Base-by-base conservation (phyloP, 768 basidiomycete species). In the Lactarius tabidus region DNA sequence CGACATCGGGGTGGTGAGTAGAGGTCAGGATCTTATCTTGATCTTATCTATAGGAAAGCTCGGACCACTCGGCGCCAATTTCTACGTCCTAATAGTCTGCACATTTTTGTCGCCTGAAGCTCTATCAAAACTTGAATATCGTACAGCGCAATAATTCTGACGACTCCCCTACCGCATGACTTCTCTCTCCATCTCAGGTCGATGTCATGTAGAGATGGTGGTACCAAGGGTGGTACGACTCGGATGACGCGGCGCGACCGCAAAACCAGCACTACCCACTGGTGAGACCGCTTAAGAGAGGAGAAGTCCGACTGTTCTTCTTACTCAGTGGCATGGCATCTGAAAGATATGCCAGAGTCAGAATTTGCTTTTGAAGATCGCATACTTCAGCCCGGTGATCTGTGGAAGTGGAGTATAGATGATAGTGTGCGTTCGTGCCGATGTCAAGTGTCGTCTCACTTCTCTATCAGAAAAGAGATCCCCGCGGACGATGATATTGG, bases 171-270 rank as follows among this genome's bases (percentile, higher is more conserved):
- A 77, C 56, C 56, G 18, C 41, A 39, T 36, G 41, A 18, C 20
- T 26, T 55, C 35, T 45, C 9, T 26, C 52, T 10, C 43, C 28
- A 55, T 62, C 57, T 62, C 52, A 67, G 31, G 45, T 57, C 14
- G 55, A 57, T 65, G 39, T 56, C 48, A 56, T 59, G 10, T 72
- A 95, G 93, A 85, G 91, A 76, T 91, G n/a, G n/a, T n/a, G n/a
- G n/a, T n/a, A n/a, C n/a, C n/a, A n/a, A n/a, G n/a, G 88, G 71
- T 95, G 93, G 93, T 88, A 91, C 67, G 91, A 94, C 73, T 85
- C 87, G 12, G 92, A 95, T 68, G 91, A 92, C 64, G 72, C 84
- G 17, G 81, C 80, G 36, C 75, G 75, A 0, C 76, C 79, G 3
- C 73, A 77, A 31, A 76, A 77, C 39, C 75, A 79, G 62, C 70